A percentile compares a stretch with the other conserved stretches of the same genome.
phyloP scores from a whole-genome alignment of 176 grass and related monocot species.

The Neostapfia colusana region DNA sequence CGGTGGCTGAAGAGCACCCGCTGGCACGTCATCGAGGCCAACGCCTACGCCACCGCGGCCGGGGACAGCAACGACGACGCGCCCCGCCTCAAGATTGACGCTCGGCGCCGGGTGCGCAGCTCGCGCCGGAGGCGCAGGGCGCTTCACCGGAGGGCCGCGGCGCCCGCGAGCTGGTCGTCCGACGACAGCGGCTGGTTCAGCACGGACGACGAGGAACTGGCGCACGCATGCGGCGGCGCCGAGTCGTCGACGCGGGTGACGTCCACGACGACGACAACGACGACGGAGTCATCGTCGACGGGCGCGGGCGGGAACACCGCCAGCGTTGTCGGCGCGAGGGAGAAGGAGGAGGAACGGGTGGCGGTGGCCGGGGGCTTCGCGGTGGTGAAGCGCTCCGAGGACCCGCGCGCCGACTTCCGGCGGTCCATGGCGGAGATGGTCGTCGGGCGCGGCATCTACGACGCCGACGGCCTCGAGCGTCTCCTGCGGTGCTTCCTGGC shows the following conservation, averaged over 20 bases:
- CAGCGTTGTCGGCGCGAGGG: background rate
- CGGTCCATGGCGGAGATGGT: constrained; percentile 93
- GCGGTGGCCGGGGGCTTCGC: constrained; percentile 61
- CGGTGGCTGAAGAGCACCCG: constrained; percentile 75
- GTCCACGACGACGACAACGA: constrained; percentile 27
- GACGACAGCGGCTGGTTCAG: constrained; percentile 85
- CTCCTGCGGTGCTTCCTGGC: constrained; percentile 83
- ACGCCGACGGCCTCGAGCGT: constrained; percentile 65
- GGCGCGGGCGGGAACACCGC: constrained; percentile 30
- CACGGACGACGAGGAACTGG: constrained; percentile 51
- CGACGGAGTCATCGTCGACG: constrained; percentile 52
- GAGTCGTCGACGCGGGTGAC: constrained; percentile 1
- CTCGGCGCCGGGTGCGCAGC: constrained; percentile 30
- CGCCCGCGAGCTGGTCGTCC: constrained; percentile 45
- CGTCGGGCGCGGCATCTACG: constrained; percentile 73
- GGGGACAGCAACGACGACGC: constrained; percentile 19
- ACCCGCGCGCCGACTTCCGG: constrained; percentile 77
- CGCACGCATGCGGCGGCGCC: background rate
- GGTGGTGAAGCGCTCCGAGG: constrained; percentile 78
- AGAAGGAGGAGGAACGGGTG: background rate
- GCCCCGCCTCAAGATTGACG: constrained; percentile 69
- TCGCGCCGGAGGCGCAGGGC: background rate
- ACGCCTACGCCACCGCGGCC: constrained; percentile 1
- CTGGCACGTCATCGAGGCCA: constrained; percentile 73
- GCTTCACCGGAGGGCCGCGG: constrained; percentile 37